Conservation (phyloP, 2,329 filamentous ascomycete species). For the Penicillium rolfsii region DNA sequence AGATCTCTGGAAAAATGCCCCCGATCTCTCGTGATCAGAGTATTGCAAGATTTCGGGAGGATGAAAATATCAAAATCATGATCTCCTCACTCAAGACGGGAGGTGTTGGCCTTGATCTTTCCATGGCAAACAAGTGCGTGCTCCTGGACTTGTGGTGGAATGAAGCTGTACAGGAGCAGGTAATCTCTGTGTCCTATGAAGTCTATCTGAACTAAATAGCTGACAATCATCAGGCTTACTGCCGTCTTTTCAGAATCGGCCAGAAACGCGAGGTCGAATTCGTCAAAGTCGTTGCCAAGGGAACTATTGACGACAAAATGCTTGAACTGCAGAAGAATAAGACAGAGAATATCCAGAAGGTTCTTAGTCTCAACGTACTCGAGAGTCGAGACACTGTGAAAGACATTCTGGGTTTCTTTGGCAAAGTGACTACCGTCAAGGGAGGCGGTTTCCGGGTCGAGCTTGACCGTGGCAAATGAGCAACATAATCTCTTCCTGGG, state of each 20-base stretch:
- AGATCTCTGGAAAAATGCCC: constrained; percentile 56
- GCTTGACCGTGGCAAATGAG: background rate
- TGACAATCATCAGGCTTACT: constrained; percentile 48
- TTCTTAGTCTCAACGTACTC: background rate
- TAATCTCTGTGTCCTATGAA: constrained; percentile 6
- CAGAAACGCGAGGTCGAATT: constrained; percentile 65
- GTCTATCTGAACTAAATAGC: background rate
- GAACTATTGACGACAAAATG: constrained; percentile 63
- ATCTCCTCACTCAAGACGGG: constrained; percentile 62
- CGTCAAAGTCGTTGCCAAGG: constrained; percentile 58
- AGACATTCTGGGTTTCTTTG: background rate
- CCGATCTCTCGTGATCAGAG: constrained; percentile 50
- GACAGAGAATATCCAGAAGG: constrained; percentile 23
- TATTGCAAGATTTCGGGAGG: constrained; percentile 52
- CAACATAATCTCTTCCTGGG: too few relatives aligned
- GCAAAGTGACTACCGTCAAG: background rate
- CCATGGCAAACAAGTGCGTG: constrained; percentile 62
- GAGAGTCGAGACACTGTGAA: background rate
- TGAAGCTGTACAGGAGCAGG: constrained; percentile 63
- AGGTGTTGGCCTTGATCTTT: constrained; percentile 62
- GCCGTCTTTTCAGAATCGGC: constrained; percentile 66
- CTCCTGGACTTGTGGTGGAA: constrained; percentile 67
- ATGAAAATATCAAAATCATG: constrained; percentile 51
- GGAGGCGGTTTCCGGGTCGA: background rate
- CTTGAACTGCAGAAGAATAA: constrained; percentile 61